Evolutionary conservation across 2,329 filamentous ascomycete species (phyloP).

Genomic region (Uncinocarpus reesii): DNA sequence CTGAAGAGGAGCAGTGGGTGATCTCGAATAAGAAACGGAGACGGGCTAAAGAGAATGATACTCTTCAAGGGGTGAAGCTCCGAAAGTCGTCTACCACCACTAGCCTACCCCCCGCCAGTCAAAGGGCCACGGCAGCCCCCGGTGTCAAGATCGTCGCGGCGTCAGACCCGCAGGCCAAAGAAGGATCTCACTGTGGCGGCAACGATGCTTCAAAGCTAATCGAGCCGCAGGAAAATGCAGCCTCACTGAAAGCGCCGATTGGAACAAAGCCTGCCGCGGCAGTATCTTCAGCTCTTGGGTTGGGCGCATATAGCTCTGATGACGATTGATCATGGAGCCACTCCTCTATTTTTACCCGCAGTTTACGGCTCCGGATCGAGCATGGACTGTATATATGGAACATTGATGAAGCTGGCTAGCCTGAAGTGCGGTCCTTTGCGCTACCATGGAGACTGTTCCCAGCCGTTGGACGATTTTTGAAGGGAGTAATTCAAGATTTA

Average conservation of each 20-base stretch:
- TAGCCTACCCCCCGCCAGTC: not conserved
- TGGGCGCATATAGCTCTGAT: conserved; percentile 34
- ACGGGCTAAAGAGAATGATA: conserved; percentile 38
- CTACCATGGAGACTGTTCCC: too few relatives aligned
- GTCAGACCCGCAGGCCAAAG: not conserved
- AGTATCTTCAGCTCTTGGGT: conserved; percentile 22
- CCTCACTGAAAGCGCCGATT: not conserved
- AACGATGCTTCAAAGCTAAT: not conserved
- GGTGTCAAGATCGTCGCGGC: not conserved
- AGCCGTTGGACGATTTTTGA: too few relatives aligned
- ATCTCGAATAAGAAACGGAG: conserved; percentile 44
- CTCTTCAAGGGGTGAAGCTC: conserved; percentile 33
- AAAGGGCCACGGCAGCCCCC: not conserved
- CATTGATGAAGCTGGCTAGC: too few relatives aligned
- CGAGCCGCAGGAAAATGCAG: not conserved
- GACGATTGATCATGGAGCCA: conserved; percentile 19
- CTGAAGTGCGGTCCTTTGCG: too few relatives aligned
- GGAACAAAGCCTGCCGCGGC: conserved; percentile 19
- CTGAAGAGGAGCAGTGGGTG: conserved; percentile 41
- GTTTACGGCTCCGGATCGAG: not conserved
- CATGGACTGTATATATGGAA: too few relatives aligned
- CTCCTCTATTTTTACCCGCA: not conserved
- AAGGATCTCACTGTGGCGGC: not conserved
- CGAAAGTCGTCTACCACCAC: conserved; percentile 29
- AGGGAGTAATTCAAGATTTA: too few relatives aligned